These are phyloP conservation scores for Verticillium nubilum DNA, from an alignment of 2,329 filamentous ascomycete genomes.

Conservation along the genomic window DNA sequence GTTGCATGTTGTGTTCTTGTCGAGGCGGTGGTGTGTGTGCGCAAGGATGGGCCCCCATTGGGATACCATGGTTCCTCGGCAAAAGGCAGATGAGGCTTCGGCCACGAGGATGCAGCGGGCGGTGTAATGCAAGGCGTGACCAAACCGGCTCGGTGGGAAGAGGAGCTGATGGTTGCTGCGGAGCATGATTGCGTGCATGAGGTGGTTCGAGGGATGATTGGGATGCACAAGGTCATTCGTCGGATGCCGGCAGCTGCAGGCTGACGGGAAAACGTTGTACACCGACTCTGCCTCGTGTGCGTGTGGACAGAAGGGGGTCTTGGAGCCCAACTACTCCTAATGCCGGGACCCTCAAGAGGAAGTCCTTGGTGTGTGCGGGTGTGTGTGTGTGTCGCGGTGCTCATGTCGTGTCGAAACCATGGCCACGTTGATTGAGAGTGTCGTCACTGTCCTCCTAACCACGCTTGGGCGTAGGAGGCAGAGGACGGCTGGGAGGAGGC, in stretches of 20 bases:
- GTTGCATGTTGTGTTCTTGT: neutral
- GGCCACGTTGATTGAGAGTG: neutral
- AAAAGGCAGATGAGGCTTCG: neutral
- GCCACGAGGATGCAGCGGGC: neutral
- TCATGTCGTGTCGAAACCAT: neutral
- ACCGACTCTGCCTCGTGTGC: neutral
- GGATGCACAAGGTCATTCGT: neutral
- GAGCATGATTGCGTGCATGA: neutral
- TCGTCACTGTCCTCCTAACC: constrained; percentile 29
- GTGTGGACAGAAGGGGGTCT: neutral
- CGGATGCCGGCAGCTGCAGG: neutral
- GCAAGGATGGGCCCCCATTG: neutral
- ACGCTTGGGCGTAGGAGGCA: constrained; percentile 60
- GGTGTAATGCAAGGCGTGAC: neutral
- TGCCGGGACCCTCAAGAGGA: neutral
- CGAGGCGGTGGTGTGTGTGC: neutral
- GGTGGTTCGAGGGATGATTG: neutral
- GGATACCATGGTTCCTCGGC: neutral
- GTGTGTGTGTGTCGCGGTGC: neutral
- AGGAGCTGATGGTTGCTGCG: neutral
- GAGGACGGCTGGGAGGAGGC: constrained; percentile 58
- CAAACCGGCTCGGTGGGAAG: neutral
- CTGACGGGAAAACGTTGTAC: neutral
- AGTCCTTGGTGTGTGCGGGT: too few relatives aligned
- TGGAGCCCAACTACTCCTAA: neutral